Percentiles rank a stretch among this genome's conserved stretches.
Evolutionary conservation across 192 early-diverging fungal genomes (phyloP).

Genomic region (Coemansia brasiliensis): DNA sequence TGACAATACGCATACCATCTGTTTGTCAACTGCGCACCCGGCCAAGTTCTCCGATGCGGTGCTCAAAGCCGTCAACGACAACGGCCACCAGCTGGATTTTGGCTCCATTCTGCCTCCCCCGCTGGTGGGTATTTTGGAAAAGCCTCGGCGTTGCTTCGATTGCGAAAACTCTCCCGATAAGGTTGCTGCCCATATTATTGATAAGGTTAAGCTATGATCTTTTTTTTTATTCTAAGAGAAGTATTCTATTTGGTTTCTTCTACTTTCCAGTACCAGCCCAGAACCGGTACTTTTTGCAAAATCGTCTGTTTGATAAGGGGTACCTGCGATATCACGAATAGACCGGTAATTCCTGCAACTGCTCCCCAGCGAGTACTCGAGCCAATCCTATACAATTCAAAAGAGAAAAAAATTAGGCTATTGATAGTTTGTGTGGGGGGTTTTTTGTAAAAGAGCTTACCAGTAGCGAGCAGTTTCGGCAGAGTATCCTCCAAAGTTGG

Average conservation of each 20-base stretch:
- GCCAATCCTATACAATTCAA: slow-evolving; percentile 31
- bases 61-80: slow-evolving; percentile 64
- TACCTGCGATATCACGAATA: slow-evolving; percentile 51
- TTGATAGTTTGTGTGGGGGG: too few relatives aligned
- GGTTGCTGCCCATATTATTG: slow-evolving; percentile 38
- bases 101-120: slow-evolving; percentile 64
- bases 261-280: slow-evolving; percentile 59
- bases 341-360: slow-evolving; percentile 32
- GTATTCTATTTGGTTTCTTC: slow-evolving; percentile 33
- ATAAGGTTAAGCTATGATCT: neutral
- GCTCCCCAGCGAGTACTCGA: slow-evolving; percentile 48
- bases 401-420: too few relatives aligned
- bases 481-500: slow-evolving; percentile 47
- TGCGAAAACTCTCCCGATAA: slow-evolving; percentile 50
- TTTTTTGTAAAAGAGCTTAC: slow-evolving; percentile 24
- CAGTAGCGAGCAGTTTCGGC: slow-evolving; percentile 44
- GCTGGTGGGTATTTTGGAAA: slow-evolving; percentile 70
- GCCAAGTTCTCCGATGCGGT: slow-evolving; percentile 97
- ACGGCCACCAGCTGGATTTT: slow-evolving; percentile 55
- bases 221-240: neutral
- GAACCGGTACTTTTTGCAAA: slow-evolving; percentile 39
- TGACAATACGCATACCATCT: slow-evolving; percentile 54
- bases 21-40: slow-evolving; percentile 90
- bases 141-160: slow-evolving; percentile 61
- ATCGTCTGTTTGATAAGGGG: slow-evolving; percentile 39